A percentile compares a stretch with the other conserved stretches of the same genome.
phyloP scores from a whole-genome alignment of 2,329 filamentous ascomycete species.

The Paecilomyces niveus region DNA sequence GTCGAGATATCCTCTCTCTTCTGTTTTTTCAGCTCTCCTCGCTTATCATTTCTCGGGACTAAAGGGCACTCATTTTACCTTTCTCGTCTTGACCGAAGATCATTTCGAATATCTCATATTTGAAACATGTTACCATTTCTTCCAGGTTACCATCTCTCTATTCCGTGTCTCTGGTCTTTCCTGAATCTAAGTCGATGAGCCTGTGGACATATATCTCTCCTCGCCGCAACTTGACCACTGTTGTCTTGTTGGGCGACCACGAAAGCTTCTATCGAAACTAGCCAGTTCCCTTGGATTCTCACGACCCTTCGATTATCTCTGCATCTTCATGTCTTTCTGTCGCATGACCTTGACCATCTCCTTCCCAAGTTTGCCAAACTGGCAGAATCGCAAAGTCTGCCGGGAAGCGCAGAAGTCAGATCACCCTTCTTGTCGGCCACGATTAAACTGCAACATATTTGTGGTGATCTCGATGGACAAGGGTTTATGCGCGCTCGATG shows the following conservation, averaged over 20 bases:
- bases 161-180: too few species aligned
- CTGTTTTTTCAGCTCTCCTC: background rate
- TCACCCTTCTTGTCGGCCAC: background rate
- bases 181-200: background rate
- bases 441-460: background rate
- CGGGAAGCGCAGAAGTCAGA: background rate
- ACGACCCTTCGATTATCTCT: background rate
- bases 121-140: background rate
- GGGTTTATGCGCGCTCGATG: background rate
- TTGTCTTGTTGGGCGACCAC: background rate
- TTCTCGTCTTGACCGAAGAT: background rate
- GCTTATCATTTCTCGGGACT: background rate
- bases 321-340: background rate
- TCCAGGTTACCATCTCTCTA: too few species aligned
- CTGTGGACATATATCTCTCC: background rate
- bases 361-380: too few species aligned
- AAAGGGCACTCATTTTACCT: background rate
- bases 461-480: background rate
- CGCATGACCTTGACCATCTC: background rate
- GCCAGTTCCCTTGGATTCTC: background rate
- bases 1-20: background rate
- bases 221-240: background rate
- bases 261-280: background rate
- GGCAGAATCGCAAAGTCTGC: too few species aligned
- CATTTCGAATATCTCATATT: background rate